Conservation (phyloP, 108 stramenopile species). For the Schizochytrium sp. region DNA sequence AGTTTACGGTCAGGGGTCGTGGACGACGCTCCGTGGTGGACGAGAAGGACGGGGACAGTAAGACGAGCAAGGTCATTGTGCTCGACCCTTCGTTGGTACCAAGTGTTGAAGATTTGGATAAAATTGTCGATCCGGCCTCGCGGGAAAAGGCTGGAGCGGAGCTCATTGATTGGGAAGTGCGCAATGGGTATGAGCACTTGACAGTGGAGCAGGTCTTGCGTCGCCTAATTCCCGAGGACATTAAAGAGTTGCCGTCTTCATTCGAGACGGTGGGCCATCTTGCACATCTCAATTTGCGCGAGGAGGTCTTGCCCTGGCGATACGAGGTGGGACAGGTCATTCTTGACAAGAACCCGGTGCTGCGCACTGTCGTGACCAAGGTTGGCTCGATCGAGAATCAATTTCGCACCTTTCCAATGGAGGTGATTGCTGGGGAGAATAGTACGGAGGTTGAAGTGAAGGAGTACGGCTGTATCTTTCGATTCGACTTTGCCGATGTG, state of each 20-base stretch:
- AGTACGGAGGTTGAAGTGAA: constrained; percentile 62
- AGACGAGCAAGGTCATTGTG: background rate
- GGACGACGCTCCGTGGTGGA: no score
- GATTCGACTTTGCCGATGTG: constrained; percentile 81
- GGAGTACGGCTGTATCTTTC: constrained; percentile 76
- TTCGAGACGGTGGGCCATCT: constrained; percentile 88
- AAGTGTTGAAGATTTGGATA: background rate
- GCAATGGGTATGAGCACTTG: constrained; percentile 44
- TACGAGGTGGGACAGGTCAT: constrained; percentile 78
- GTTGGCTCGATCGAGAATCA: constrained; percentile 75
- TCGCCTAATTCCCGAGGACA: constrained; percentile 49
- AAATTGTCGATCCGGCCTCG: background rate
- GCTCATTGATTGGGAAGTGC: background rate
- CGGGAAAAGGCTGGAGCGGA: background rate
- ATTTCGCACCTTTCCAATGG: constrained; percentile 91
- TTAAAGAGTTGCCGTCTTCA: constrained; percentile 66
- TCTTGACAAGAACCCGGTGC: constrained; percentile 73
- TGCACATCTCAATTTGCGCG: constrained; percentile 87
- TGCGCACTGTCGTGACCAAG: constrained; percentile 88
- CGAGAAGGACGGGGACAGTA: no score
- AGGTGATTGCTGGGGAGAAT: constrained; percentile 72
- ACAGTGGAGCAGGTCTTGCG: constrained; percentile 67
- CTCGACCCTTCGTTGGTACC: background rate
- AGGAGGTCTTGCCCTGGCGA: constrained; percentile 75
- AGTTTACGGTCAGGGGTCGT: no score